Percentiles rank a stretch among this genome's conserved stretches.
Evolutionary conservation across 2,329 filamentous ascomycete species (phyloP).

Genomic region (Fusarium luffae): DNA sequence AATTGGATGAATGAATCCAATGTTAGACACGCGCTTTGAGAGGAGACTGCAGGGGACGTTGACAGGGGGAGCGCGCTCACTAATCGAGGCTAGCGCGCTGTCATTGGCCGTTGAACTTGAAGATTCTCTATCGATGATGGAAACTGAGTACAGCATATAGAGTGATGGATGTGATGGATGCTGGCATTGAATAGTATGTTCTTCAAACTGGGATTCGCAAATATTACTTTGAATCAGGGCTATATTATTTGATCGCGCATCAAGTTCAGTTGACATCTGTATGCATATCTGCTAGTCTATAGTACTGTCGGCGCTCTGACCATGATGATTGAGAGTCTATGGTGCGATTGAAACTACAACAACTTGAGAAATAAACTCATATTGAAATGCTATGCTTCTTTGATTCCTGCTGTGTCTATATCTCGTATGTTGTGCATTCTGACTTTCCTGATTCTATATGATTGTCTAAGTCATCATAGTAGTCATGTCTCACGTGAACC

Average conservation of each 20-base stretch:
- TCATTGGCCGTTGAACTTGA: slow-evolving; percentile 7
- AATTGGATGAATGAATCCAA: slow-evolving; percentile 31
- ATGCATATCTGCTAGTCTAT: not conserved
- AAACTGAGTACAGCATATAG: not conserved
- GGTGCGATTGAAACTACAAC: not conserved
- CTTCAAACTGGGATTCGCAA: not conserved
- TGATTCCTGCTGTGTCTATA: not conserved
- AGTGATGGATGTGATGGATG: not conserved
- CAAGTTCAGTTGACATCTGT: not conserved
- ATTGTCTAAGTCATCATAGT: not conserved
- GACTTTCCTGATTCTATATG: not conserved
- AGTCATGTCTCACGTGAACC: not conserved
- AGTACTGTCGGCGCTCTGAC: not conserved
- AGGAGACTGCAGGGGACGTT: slow-evolving; percentile 34
- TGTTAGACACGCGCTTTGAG: slow-evolving; percentile 37
- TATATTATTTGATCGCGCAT: not conserved
- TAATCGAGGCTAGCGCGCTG: slow-evolving; percentile 27
- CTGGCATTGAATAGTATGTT: not conserved
- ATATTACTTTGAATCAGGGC: not conserved
- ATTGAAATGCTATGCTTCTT: not conserved
- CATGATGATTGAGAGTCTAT: not conserved
- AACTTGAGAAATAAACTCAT: not conserved
- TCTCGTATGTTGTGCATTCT: not conserved
- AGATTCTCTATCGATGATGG: not conserved
- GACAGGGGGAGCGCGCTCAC: slow-evolving; percentile 38